Evolutionary conservation across 176 grass and related monocot genomes (phyloP).

Genomic region (Microstegium vimineum): DNA sequence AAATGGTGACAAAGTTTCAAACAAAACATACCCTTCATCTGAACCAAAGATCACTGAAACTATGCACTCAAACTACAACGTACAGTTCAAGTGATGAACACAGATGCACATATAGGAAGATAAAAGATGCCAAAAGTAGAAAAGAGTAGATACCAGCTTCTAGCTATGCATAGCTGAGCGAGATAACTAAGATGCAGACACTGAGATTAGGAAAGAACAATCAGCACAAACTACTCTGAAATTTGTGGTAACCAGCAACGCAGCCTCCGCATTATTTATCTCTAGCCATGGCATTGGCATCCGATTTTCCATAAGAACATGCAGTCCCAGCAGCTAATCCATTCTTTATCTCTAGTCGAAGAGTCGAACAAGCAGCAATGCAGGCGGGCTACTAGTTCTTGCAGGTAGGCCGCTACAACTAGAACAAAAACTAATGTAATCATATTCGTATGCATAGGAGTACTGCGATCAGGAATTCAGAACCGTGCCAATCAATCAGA

Average conservation of each 20-base stretch:
- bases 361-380: not conserved
- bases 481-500: not conserved
- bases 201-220: not conserved
- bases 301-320: not conserved
- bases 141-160: not conserved
- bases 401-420: not conserved
- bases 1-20: not conserved
- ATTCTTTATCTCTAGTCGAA: not conserved
- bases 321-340: not conserved
- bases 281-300: not conserved
- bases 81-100: not conserved
- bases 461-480: not conserved
- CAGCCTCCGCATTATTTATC: not conserved
- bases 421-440: not conserved
- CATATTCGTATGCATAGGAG: not conserved
- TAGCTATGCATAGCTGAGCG: not conserved
- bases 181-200: no score
- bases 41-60: not conserved
- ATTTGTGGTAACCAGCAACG: not conserved
- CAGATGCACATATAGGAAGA: not conserved
- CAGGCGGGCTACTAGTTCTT: no score
- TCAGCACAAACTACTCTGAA: not conserved
- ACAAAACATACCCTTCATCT: not conserved
- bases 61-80: not conserved
- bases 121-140: not conserved